Evolutionary conservation across 495 filamentous ascomycete genomes (phyloP), one percentile per base, ranked within the genome.

Genomic region (Parachaetomium inaequale): DNA sequence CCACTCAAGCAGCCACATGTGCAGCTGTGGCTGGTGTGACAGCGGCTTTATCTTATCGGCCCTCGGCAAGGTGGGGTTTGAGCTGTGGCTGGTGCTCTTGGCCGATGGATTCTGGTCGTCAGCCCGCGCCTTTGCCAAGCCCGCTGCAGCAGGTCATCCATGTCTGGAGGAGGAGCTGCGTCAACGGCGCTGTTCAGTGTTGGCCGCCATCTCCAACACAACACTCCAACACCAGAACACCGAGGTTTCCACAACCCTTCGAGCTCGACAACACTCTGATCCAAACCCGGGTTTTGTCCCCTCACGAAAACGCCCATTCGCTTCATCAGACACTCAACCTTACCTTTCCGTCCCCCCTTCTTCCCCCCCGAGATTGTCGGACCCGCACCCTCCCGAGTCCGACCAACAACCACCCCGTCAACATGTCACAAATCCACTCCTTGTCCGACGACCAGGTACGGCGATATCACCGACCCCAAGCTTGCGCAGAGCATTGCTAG

Each of bases 391-490:
- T 25, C 7, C 56, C 31, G 2, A 49, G 29, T 8, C 56, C 62
- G 45, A 52, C 55, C 49, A 61, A 63, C 67, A 38, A 70, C 66
- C 61, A 58, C 63, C 64, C 66, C 53, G 62, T 72, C 82, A 88
- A 80, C 65, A 98, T 96, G 93, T 93, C 93, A 75, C 87, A 90
- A 80, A 79, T 83, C 64, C 91, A 95, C 87, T 88, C 91, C 75
- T 87, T 98, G 78, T 96, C 92, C 75, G 93, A 98, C 82, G 93
- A 96, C 76, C 93, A 97, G 88, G 93, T 92, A 81, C 36, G 69
- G 23, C 40, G 26, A 59, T 65, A 73, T 66, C 56, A 49, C 60
- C 47, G 56, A 17, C 4, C 14, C 5, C 17, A 19, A 46, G 7
- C 36, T 25, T 45, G 36, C 38, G 19, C 12, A 29, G 25, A 25